Conservation (phyloP, 2,329 filamentous ascomycete species). For the Huntiella abstrusa region DNA sequence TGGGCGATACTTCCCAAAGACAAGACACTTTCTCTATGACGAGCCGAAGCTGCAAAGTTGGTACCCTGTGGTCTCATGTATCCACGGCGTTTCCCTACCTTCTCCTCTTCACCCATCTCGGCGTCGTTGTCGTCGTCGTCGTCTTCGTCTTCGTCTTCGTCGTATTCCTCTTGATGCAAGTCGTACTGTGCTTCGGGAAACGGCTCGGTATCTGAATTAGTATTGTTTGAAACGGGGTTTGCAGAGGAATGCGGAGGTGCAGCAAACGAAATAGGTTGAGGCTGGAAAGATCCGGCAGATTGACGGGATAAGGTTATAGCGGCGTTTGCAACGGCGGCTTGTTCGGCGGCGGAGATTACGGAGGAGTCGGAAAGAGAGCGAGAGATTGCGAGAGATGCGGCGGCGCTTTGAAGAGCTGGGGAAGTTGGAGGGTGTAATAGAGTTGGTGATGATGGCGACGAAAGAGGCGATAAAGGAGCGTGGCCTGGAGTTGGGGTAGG, state of each 20-base stretch:
- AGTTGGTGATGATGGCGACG: no score
- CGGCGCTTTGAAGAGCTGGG: slow-evolving; percentile 10
- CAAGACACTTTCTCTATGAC: slow-evolving; percentile 83
- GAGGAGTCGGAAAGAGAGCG: slow-evolving; percentile 21
- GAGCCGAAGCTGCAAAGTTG: slow-evolving; percentile 77
- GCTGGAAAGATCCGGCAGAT: slow-evolving; percentile 10
- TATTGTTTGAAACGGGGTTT: slow-evolving; percentile 4
- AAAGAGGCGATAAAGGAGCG: no score
- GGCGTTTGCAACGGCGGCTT: slow-evolving; percentile 22
- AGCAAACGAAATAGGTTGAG: slow-evolving; percentile 1
- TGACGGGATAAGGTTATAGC: slow-evolving; percentile 10
- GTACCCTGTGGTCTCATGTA: slow-evolving; percentile 79
- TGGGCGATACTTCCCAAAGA: slow-evolving; percentile 92
- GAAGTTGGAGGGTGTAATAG: slow-evolving; percentile 4
- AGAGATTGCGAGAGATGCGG: slow-evolving; percentile 10
- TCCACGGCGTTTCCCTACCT: slow-evolving; percentile 36
- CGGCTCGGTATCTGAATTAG: slow-evolving; percentile 5
- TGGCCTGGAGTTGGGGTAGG: no score
- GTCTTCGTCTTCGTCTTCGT: slow-evolving; percentile 18
- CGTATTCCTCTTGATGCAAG: slow-evolving; percentile 26
- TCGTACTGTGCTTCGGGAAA: slow-evolving; percentile 21
- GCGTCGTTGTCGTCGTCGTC: slow-evolving; percentile 18
- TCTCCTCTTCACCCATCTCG: slow-evolving; percentile 2
- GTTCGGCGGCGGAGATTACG: slow-evolving; percentile 38
- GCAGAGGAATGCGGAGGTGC: no score